Base-by-base conservation (phyloP, 2,329 filamentous ascomycete species). In the Sporothrix schenckii region DNA sequence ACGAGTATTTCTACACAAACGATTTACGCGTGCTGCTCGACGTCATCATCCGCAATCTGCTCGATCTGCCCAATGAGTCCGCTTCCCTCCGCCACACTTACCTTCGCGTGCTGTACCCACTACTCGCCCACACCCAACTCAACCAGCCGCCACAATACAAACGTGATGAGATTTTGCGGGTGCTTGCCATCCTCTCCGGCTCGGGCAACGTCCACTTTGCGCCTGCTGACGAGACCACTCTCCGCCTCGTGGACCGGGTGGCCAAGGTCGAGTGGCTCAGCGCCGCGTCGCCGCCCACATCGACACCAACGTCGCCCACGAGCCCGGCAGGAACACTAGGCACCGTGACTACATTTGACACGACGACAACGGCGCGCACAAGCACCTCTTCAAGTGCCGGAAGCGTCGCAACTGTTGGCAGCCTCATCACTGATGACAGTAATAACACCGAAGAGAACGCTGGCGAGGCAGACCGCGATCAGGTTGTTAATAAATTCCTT, bases 1-100 rank as follows among this genome's bases (percentile, higher is more conserved):
- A 95, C 79, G 95, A 99, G 81, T 99, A 98, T 80, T 99, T 99
- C 78, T 99, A 98, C 80, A 97, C 93, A 39, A 99, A 99, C 78
- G 95, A 99, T 77, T 85, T 99, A 41, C 92, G 93, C 71, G 95
- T 99, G 4, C 87, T 99, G 19, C 86, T 98, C 61, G 95, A 99
- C 77, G 95, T 99, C 74, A 93, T 99, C 71, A 92, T 99, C 72
- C 92, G 95, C 56, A 99, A 99, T 77, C 84, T 99, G n/a, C 89
- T 98, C 76, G 95, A 99, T 78, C 84, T 99, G 10, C 95, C 96
- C 0, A 91, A 94, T 76, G 94, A 97, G 78, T 89, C 87, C 72
- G 83, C 85, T 73, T 85, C 88, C 21, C 83, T 99, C 70, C 88
- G 94, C 50, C 95, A 99, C 79, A 99, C 95, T 4, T 99, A 99